Conservation (phyloP, 2,329 filamentous ascomycete genomes). For the Aspergillus terreus region DNA sequence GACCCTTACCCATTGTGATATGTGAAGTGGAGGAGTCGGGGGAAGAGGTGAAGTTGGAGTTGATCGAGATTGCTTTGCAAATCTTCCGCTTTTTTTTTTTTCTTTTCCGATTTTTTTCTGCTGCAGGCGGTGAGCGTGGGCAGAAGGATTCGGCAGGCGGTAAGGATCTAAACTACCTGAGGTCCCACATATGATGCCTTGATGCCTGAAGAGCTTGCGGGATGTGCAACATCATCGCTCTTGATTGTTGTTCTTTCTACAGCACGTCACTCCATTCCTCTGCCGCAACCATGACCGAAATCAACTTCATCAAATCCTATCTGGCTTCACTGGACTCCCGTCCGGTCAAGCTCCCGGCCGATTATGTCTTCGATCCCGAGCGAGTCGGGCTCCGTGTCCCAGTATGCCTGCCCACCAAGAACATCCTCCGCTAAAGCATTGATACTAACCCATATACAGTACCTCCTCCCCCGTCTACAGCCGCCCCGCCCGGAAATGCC, state of each 20-base stretch:
- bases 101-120: slow-evolving; percentile 22
- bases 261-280: not conserved
- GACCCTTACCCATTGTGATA: slow-evolving; percentile 75
- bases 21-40: not conserved
- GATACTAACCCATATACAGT: slow-evolving; percentile 26
- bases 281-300: slow-evolving; percentile 64
- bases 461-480: slow-evolving; percentile 46
- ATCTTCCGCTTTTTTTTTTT: slow-evolving; percentile 29
- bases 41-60: slow-evolving; percentile 10
- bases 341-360: slow-evolving; percentile 75
- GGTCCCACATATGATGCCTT: slow-evolving; percentile 1
- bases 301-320: slow-evolving; percentile 79
- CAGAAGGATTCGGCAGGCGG: slow-evolving; percentile 22
- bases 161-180: slow-evolving; percentile 12
- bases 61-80: slow-evolving; percentile 14
- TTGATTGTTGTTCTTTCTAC: not conserved
- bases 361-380: slow-evolving; percentile 84
- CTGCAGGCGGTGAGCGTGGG: slow-evolving; percentile 23
- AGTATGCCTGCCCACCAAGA: slow-evolving; percentile 49
- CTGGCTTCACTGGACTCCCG: slow-evolving; percentile 74
- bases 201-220: not conserved
- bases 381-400: slow-evolving; percentile 72
- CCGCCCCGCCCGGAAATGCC: slow-evolving; percentile 42
- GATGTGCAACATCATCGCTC: not conserved
- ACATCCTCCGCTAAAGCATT: not conserved